Evolutionary conservation across 306 rosid genomes (phyloP).

Genomic region (Calophaca sinica): DNA sequence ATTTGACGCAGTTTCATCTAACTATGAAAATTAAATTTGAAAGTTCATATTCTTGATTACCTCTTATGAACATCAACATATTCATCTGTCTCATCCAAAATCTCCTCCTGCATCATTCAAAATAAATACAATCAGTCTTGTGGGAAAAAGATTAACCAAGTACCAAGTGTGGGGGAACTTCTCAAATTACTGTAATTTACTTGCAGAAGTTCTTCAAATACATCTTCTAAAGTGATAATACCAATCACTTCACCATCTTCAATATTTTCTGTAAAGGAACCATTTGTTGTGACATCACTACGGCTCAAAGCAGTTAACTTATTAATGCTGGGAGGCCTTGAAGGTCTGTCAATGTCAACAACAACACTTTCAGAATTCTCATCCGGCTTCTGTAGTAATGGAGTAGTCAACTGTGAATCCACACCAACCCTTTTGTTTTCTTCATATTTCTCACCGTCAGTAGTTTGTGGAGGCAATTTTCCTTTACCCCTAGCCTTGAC

Average conservation of each 20-base stretch:
- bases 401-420: constrained; percentile 67
- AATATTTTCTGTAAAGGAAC: constrained; percentile 62
- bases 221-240: constrained; percentile 96
- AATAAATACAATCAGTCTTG: constrained; percentile 36
- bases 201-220: constrained; percentile 98
- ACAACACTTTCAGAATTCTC: constrained; percentile 55
- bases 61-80: constrained; percentile 98
- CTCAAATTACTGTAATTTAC: constrained; percentile 48
- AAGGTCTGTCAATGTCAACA: constrained; percentile 73
- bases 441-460: constrained; percentile 62
- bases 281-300: constrained; percentile 53
- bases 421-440: constrained; percentile 44
- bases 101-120: constrained; percentile 79
- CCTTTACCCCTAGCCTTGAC: constrained; percentile 72
- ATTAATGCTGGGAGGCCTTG: constrained; percentile 50
- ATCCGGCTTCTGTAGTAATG: constrained; percentile 68
- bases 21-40: constrained; percentile 16
- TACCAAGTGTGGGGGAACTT: not conserved
- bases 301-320: constrained; percentile 49
- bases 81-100: constrained; percentile 97
- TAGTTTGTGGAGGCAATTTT: constrained; percentile 51
- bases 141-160: constrained; percentile 3
- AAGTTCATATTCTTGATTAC: constrained; percentile 47
- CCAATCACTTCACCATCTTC: constrained; percentile 97
- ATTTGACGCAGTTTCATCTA: constrained; percentile 21